Base-by-base conservation (phyloP, 805 yeast species). In the Zygosaccharomyces lentus region DNA sequence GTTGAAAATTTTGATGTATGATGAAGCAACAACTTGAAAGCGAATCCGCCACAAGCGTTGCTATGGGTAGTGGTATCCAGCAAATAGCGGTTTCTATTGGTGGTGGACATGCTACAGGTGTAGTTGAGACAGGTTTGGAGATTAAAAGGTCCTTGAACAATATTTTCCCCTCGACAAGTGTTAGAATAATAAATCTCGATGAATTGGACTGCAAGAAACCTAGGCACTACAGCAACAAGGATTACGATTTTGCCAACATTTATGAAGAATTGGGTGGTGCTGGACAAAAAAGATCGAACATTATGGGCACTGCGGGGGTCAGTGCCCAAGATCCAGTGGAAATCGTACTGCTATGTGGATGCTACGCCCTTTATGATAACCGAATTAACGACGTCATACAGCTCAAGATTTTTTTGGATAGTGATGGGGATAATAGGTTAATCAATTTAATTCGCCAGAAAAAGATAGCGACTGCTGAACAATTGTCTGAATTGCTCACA, bases 371-470 rank as follows among this genome's bases (percentile, higher is more conserved):
- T 19, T 84, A 79, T 58, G 82, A 87, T 60, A 66, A 68, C 37
- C 69, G 69, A 15, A 63, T 90, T 9, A 66, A 85, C 29, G 68
- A 69, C 9, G 50, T 75, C 57, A 81, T 90, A 0, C 71, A 78
- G 1, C 70, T 89, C 52, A 83, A 80, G 58, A 78, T 90, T 2
- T 90, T 83, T 55, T 73, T 90, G 12, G 93, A 87, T 53, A 77
- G 88, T 50, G 97, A 90, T 64, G 80, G 91, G 1, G 98, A 90
- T 63, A 80, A 84, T 4, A 68, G 96, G 45, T 68, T 90, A 34
- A 81, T 87, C n/a, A 76, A 95, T 52, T 80, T 93, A 84, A 82
- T 87, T 38, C 68, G 48, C 9, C 45, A 53, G 9, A 41, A 46
- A 16, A 42, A 49, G 1, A 51, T 53, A 4, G 43, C 45, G 2